These are phyloP conservation scores for Thielaviopsis euricoi DNA, from an alignment of 2,329 filamentous ascomycete genomes.

Conservation along the genomic window DNA sequence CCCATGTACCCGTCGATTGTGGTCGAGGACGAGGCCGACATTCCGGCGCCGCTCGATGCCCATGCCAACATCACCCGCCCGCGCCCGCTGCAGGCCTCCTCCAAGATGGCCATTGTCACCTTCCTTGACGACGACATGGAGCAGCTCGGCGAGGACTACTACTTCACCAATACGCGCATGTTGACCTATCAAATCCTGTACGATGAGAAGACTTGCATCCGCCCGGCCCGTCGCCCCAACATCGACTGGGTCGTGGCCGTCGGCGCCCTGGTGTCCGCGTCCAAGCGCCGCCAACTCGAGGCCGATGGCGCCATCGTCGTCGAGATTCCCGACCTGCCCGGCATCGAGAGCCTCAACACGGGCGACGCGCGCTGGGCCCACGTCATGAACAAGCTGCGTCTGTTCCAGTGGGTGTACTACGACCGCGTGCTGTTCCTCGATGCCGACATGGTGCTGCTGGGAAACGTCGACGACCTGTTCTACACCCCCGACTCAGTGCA, in stretches of 20 bases:
- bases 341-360: conserved; percentile 20
- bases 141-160: conserved; percentile 19
- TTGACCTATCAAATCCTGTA: conserved; percentile 26
- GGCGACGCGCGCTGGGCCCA: conserved; percentile 24
- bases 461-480: conserved; percentile 23
- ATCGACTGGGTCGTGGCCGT: conserved; percentile 24
- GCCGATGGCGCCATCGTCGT: conserved; percentile 24
- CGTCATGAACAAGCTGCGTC: conserved; percentile 25
- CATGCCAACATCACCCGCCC: background rate
- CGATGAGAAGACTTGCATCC: conserved; percentile 18
- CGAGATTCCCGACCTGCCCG: conserved; percentile 17
- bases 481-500: conserved; percentile 16
- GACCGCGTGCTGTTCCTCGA: conserved; percentile 27
- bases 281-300: conserved; percentile 19
- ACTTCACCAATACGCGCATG: conserved; percentile 23
- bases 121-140: conserved; percentile 20
- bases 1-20: conserved; percentile 10
- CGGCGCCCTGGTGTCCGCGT: conserved; percentile 17
- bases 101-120: conserved; percentile 20
- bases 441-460: conserved; percentile 23
- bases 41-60: background rate
- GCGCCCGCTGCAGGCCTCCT: conserved; percentile 1
- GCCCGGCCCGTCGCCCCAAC: conserved; percentile 10
- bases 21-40: background rate
- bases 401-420: conserved; percentile 25